These are phyloP conservation scores for Thelephora aurantiotincta DNA, from an alignment of 768 basidiomycete species.

Conservation along the genomic window DNA sequence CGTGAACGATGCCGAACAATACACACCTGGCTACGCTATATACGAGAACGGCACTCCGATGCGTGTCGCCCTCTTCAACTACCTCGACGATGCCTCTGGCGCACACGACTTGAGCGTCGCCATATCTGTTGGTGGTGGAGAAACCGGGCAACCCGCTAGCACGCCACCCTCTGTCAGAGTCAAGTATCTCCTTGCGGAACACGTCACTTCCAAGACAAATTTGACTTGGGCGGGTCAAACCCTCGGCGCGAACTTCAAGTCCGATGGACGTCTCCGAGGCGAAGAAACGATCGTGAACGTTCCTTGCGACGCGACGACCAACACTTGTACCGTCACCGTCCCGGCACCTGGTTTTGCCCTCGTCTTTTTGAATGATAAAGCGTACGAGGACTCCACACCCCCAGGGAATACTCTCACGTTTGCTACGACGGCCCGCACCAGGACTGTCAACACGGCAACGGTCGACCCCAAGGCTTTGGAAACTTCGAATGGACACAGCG, in stretches of 20 bases:
- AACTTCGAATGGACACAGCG: slow-evolving; percentile 49
- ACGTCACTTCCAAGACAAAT: slow-evolving; percentile 27
- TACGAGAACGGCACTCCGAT: slow-evolving; percentile 31
- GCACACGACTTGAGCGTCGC: slow-evolving; percentile 23
- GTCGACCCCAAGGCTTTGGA: slow-evolving; percentile 40
- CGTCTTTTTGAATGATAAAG: slow-evolving; percentile 44
- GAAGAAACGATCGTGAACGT: slow-evolving; percentile 19
- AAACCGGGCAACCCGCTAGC: slow-evolving; percentile 8
- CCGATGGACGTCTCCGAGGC: slow-evolving; percentile 26
- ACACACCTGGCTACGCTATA: slow-evolving; percentile 32
- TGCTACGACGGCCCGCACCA: slow-evolving; percentile 42
- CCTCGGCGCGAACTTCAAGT: slow-evolving; percentile 19
- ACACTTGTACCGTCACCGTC: slow-evolving; percentile 45
- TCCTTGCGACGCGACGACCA: slow-evolving; percentile 23
- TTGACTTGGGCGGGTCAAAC: slow-evolving; percentile 36
- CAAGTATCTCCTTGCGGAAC: slow-evolving; percentile 22
- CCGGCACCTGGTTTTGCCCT: slow-evolving; percentile 64
- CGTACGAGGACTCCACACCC: slow-evolving; percentile 19
- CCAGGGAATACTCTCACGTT: slow-evolving; percentile 31
- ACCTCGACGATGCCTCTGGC: slow-evolving; percentile 26
- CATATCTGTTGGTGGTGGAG: slow-evolving; percentile 18
- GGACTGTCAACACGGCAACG: slow-evolving; percentile 36
- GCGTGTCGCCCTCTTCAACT: slow-evolving; percentile 35
- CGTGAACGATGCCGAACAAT: slow-evolving; percentile 17
- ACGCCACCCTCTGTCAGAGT: slow-evolving; percentile 16